Base-by-base conservation (phyloP, 2,329 filamentous ascomycete genomes). In the Phialophora tarda region DNA sequence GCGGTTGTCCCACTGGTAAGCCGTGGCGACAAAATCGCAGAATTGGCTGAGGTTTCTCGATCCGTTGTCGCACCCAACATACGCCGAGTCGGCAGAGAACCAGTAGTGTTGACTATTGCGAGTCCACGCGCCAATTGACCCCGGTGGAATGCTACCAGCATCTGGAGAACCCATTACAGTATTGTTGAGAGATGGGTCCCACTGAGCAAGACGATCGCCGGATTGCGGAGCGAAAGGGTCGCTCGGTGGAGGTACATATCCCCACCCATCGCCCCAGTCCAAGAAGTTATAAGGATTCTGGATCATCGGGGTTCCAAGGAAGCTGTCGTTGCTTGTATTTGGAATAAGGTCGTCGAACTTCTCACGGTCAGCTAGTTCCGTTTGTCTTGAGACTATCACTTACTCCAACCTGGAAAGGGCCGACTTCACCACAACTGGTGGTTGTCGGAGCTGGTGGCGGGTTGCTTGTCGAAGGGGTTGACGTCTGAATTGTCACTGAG, bases 261-360 rank as follows among this genome's bases (percentile, higher is more conserved):
- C 78, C 73, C 80, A 85, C 24, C 83, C 83, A 63, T 81, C 78
- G 50, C 81, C 81, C 74, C 83, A 85, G 72, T 79, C 80, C 56
- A 85, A 77, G 71, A 85, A 82, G 62, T 82, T 79, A 69, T 84
- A 84, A 1, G 82, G 82, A 62, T 79, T 81, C 69, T 76, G 79
- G 64, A 85, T 76, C 51, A 80, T 79, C 10, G 80, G 78, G 55
- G 70, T 73, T 5, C 63, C 32, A n/a, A 71, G 58, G n/a, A 72
- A 74, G 7, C 75, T 75, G 53, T 74, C 75, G 59, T 75, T 71
- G 47, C 69, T 59, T 12, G 63, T 64, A 7, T 68, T 69, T 34
- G 60, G 72, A 28, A 62, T 28, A 24, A 75, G 68, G 54, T 74
- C 70, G 62, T 76, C 74, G 59, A 76, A 76, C 71, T 74, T 58